Base-by-base conservation (phyloP, 2,329 filamentous ascomycete genomes). In the Colletotrichum liaoningense region DNA sequence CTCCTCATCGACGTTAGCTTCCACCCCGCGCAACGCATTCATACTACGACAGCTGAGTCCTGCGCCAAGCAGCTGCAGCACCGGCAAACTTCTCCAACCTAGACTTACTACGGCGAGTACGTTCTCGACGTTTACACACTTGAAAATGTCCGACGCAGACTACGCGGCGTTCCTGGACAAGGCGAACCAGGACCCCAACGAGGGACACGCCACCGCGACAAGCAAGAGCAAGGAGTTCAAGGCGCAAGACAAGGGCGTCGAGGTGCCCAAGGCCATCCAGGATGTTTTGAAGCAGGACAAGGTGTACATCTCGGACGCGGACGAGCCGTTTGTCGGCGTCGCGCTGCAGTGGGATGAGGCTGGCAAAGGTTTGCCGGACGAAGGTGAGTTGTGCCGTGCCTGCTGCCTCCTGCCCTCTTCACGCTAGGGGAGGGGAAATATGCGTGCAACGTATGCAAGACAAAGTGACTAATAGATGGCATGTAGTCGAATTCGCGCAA, bases 111-210 rank as follows among this genome's bases (percentile, higher is more conserved):
- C 26, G 5, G 26, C 26, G 26, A 28, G 26, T 28, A 6, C 76
- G 55, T 57, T 64, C 74, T 80, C 49, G 76, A 75, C 56, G 77
- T 67, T 54, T 77, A 77, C 28, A 63, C 54, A 66, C 14, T 72
- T 42, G 67, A 86, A 69, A 19, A 94, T 94, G 93, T 92, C 91
- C 67, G 95, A 98, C 87, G 91, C 93, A 74, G 93, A 93, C 75
- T 98, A 98, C 86, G 90, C 92, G 83, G 87, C 93, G 73, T 98
- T 98, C 81, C 87, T 98, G 70, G 89, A 97, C 81, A 97, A 97
- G 86, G 94, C 95, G 67, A 97, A 97, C 84, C 86, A 91, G 79
- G 92, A 95, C 80, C 92, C 93, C 22, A 92, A 91, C 80, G 88
- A 91, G 72, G 91, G 92, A 75, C 79, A 81, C 52, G 80, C 81